A percentile compares a stretch with the other conserved stretches of the same genome.
Evolutionary conservation across 2,329 filamentous ascomycete species (phyloP).

Genomic region (Xylaria hypoxylon): DNA sequence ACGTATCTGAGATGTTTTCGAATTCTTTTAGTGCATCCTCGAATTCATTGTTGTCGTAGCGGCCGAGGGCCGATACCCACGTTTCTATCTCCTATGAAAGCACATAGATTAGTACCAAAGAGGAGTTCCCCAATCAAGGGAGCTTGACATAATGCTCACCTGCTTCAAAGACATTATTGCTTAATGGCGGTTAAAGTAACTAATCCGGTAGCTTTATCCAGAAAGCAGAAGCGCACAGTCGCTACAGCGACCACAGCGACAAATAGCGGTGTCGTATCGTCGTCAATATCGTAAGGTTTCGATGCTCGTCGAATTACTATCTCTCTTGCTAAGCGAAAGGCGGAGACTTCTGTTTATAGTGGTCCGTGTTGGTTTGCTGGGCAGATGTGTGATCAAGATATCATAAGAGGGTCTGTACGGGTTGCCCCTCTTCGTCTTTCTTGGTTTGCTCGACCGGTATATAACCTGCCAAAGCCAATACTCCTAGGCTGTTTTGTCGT

Average conservation of each 20-base stretch:
- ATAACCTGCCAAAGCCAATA: constrained; percentile 11
- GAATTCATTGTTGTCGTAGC: constrained; percentile 98
- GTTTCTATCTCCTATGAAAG: constrained; percentile 90
- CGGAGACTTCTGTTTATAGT: constrained; percentile 10
- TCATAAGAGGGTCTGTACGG: constrained; percentile 22
- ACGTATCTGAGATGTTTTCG: constrained; percentile 89
- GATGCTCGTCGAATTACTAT: constrained; percentile 20
- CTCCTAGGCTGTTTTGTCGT: constrained; percentile 5
- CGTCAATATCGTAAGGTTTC: constrained; percentile 32
- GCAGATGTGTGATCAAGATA: constrained; percentile 9
- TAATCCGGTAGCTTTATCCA: constrained; percentile 44
- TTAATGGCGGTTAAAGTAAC: constrained; percentile 37
- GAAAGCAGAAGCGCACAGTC: constrained; percentile 45
- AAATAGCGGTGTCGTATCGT: constrained; percentile 29
- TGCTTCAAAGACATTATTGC: constrained; percentile 52
- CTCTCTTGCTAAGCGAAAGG: background rate
- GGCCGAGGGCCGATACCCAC: constrained; percentile 90
- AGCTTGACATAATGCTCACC: constrained; percentile 39
- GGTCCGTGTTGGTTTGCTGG: constrained; percentile 9
- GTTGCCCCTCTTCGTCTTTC: constrained; percentile 30
- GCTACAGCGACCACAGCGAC: constrained; percentile 39
- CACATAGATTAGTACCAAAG: constrained; percentile 23
- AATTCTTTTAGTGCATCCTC: constrained; percentile 88
- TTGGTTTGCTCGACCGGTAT: constrained; percentile 19
- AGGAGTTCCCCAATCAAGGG: background rate